Evolutionary conservation across 2,329 filamentous ascomycete species (phyloP), one percentile per base, ranked within the genome.

Genomic region (Epichloe typhina): DNA sequence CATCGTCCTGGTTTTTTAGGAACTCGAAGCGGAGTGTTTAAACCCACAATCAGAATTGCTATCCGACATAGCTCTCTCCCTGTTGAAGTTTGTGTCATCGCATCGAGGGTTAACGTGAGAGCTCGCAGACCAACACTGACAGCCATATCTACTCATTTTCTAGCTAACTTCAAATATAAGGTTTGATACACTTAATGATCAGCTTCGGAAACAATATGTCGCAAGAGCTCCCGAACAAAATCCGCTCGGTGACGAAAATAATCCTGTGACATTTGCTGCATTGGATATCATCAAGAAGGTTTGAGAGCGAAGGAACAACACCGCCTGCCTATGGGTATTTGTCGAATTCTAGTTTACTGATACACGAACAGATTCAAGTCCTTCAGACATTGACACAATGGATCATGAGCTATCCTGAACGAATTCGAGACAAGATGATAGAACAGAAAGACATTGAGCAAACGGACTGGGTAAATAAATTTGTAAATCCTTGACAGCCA

Each of bases 21-120:
- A 91, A 55, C 74, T 97, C 39, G 93, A 97, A 71, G 77, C 77
- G 46, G 90, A 95, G 71, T 95, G 89, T 63, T 72, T 97, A 36
- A 90, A 87, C 63, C 83, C 84, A 17, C 74, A 81, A 35, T 94
- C 90, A 1, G 77, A 80, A 43, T 77, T 83, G 56, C 75, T 98
- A 17, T 73, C 84, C 54, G 81, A 91, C 51, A 88, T 97, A 59
- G 91, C 88, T 37, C 76, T 98, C 44, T 82, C 86, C 50, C 74
- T 97, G 19, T 80, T 97, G 53, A 96, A 96, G 75, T 89, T 86
- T 64, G 83, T 96, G 47, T 96, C 93, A 35, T 95, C 90, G 53
- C 89, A 96, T 71, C 84, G 90, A 56, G 90, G 90, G 56, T 73
- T 97, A 46, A 94, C 85, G 89, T 95, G 79, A 58, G 86, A 76